Conservation (phyloP, 208 protist species). For the Wallacemonas sp. region DNA sequence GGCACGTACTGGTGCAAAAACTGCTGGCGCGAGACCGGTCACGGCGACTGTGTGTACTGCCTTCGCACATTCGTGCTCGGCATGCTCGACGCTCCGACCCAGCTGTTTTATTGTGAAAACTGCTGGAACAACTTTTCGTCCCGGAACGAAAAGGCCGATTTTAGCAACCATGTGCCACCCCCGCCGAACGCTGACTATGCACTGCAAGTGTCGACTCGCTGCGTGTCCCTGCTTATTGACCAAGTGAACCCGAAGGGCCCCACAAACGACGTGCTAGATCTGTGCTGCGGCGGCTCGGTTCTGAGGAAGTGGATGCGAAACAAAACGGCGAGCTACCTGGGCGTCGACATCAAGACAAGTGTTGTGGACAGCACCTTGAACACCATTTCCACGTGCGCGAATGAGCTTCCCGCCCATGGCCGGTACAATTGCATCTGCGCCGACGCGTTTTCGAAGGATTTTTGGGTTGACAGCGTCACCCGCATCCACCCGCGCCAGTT, state of each 20-base stretch:
- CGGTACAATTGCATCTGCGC: conserved; percentile 76
- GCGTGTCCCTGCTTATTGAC: conserved; percentile 78
- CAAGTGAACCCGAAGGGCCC: conserved; percentile 65
- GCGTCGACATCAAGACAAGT: conserved; percentile 72
- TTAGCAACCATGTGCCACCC: conserved; percentile 75
- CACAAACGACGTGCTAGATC: conserved; percentile 83
- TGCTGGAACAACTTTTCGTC: conserved; percentile 79
- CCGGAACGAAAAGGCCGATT: conserved; percentile 60
- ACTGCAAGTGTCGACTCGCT: conserved; percentile 72
- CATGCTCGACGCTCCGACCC: conserved; percentile 57
- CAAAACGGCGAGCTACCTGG: conserved; percentile 71
- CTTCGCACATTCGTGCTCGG: conserved; percentile 53
- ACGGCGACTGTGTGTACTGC: conserved; percentile 87
- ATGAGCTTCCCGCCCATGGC: conserved; percentile 39
- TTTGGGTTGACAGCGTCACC: conserved; percentile 74
- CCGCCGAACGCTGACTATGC: conserved; percentile 74
- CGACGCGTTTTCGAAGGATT: conserved; percentile 75
- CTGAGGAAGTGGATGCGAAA: conserved; percentile 87
- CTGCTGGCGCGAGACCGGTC: conserved; percentile 83
- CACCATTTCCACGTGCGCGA: conserved; percentile 39
- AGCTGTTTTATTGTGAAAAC: conserved; percentile 82
- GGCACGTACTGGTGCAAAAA: conserved; percentile 80
- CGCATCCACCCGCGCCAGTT: conserved; percentile 85
- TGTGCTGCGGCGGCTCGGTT: conserved; percentile 84
- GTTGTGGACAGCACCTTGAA: conserved; percentile 48